Base-by-base conservation (phyloP, 73 alveolate genomes). In the Paramecium caudatum region DNA sequence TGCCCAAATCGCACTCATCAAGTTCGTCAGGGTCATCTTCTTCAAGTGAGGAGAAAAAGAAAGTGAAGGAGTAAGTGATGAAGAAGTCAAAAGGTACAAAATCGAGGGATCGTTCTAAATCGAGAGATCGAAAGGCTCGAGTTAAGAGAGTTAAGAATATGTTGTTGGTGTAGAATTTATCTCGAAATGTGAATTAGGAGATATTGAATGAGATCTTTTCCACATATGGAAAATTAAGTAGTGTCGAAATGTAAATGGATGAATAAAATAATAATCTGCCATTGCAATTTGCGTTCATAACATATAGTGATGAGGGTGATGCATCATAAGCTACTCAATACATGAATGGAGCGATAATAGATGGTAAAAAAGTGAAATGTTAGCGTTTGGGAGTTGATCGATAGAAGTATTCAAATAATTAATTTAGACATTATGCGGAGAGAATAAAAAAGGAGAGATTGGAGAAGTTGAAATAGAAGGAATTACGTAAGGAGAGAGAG, bases 301-400 rank as follows among this genome's bases (percentile, higher is more conserved):
- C 49, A 33, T 65, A 33, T 34, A 65, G 17, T 12, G 50, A 65
- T 65, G 83, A 65, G 34, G 83, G 83, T 12, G 83, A 65, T 65
- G 83, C 83, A 25, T 65, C 47, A 13, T 34, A 65, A 65, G 83
- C 83, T 13, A 65, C 83, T 65, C 34, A 65, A 65, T 65, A 65
- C n/a, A 65, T 65, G 83, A 33, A 65, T 36, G 34, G 83, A 65
- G 49, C 50, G 17, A 65, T 36, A 25, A 65, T 65, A 2, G 83
- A 65, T 32, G 83, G 83, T 25, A 65, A 65, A 13, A 65, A 65
- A 21, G 34, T 65, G 1, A 65, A 65, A 65, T 65, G 83, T 32
- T 33, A 36, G 34, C 16, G 49, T 13, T 30, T 36, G 2, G 83
- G 50, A 33, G 30, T 65, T 10, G 83, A 65, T 32, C 8, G 49